Percentiles rank a stretch among this genome's conserved stretches.
These are phyloP conservation scores for Colletotrichum aenigma DNA, from an alignment of 2,329 filamentous ascomycete genomes.

Conservation along the genomic window DNA sequence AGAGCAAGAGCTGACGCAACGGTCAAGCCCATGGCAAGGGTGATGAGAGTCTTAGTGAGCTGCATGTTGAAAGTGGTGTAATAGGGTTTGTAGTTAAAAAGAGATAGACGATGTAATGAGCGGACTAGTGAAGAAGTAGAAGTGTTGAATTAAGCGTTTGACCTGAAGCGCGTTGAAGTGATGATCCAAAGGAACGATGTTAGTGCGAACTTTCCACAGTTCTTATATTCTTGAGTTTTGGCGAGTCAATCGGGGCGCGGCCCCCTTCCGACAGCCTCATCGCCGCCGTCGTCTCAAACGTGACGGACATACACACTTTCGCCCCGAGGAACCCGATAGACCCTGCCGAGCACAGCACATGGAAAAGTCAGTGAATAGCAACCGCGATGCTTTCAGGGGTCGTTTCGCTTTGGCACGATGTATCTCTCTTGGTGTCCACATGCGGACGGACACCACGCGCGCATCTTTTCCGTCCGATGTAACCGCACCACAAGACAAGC, in stretches of 20 bases:
- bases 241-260: not conserved
- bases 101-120: not conserved
- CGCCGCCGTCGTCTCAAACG: slow-evolving; percentile 6
- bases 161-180: not conserved
- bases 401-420: not conserved
- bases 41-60: not conserved
- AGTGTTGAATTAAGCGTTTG: not conserved
- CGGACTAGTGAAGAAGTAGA: not conserved
- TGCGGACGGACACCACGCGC: not conserved
- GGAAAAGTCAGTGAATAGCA: not conserved
- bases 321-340: not conserved
- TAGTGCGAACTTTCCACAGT: not conserved
- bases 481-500: not conserved
- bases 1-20: not conserved
- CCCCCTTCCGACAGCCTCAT: not conserved
- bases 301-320: not conserved
- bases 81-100: not conserved
- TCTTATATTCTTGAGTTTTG: not conserved
- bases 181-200: rapidly evolving
- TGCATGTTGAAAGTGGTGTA: not conserved
- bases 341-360: not conserved
- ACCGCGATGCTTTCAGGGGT: not conserved
- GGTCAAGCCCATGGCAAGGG: not conserved
- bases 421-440: not conserved
- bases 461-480: not conserved